A percentile compares a stretch with the other conserved stretches of the same genome.
Conservation (phyloP, 2,329 filamentous ascomycete species). For the Cryphonectria radicalis region DNA sequence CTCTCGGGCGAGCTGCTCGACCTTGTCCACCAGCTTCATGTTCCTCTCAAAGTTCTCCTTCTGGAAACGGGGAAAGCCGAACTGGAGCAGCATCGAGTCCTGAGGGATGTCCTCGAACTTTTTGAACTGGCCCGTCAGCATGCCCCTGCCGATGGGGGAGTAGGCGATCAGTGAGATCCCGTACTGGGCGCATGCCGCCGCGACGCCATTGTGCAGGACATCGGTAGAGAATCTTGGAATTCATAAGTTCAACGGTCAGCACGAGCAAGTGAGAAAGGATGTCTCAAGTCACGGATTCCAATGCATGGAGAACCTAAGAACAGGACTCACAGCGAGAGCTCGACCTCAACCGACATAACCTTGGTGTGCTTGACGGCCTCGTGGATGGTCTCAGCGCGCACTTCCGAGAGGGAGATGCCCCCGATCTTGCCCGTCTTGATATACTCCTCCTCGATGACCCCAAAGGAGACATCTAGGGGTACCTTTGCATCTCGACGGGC, state of each 20-base stretch:
- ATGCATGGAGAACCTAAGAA: not conserved
- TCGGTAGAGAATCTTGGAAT: conserved; percentile 40
- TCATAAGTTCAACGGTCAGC: not conserved
- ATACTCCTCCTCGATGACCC: conserved; percentile 50
- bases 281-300: not conserved
- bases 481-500: conserved; percentile 57
- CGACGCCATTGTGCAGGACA: conserved; percentile 54
- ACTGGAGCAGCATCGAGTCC: not conserved
- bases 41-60: conserved; percentile 57
- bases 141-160: conserved; percentile 48
- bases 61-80: conserved; percentile 51
- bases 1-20: conserved; percentile 50
- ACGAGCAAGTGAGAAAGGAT: not conserved
- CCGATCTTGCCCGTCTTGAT: conserved; percentile 56
- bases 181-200: conserved; percentile 51
- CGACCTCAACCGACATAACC: conserved; percentile 54
- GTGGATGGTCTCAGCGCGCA: conserved; percentile 51
- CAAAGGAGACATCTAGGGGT: conserved; percentile 49
- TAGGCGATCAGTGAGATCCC: conserved; percentile 60
- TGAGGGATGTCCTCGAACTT: conserved; percentile 47
- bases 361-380: conserved; percentile 49
- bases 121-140: conserved; percentile 32
- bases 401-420: conserved; percentile 54
- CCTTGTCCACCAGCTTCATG: conserved; percentile 50
- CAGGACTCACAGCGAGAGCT: conserved; percentile 51